These are phyloP conservation scores for Talaromyces stipitatus DNA, from an alignment of 495 filamentous ascomycete species.

Conservation along the genomic window DNA sequence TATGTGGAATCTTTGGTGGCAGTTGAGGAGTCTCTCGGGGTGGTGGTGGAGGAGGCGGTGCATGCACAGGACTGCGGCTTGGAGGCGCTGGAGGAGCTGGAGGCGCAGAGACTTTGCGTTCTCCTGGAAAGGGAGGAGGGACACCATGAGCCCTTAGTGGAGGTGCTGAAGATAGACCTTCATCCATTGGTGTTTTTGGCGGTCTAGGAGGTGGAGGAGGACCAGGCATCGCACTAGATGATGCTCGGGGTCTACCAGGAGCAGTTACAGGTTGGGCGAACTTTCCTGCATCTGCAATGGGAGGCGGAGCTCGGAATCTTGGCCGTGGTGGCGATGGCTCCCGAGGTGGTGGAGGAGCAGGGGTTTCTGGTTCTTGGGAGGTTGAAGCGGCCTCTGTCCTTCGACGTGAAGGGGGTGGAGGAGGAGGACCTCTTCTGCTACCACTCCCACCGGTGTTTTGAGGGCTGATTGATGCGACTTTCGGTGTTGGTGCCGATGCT, in stretches of 20 bases:
- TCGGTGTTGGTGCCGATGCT: constrained; percentile 45
- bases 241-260: constrained; percentile 48
- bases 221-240: constrained; percentile 41
- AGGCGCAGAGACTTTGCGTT: constrained; percentile 54
- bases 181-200: constrained; percentile 78
- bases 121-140: constrained; percentile 73
- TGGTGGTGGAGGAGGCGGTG: constrained; percentile 62
- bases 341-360: constrained; percentile 42
- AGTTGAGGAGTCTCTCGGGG: constrained; percentile 57
- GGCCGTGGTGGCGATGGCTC: constrained; percentile 42
- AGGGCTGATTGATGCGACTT: constrained; percentile 49
- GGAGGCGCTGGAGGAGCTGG: constrained; percentile 78
- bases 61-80: constrained; percentile 47
- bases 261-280: constrained; percentile 51
- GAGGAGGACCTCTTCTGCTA: constrained; percentile 63
- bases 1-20: constrained; percentile 61
- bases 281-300: constrained; percentile 79
- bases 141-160: constrained; percentile 55
- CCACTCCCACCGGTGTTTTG: constrained; percentile 59
- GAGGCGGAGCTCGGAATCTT: constrained; percentile 75
- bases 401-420: constrained; percentile 78
- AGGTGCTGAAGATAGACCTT: constrained; percentile 29
- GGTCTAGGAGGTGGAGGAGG: constrained; percentile 74
- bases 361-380: constrained; percentile 50
- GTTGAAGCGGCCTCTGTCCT: constrained; percentile 43